Conservation (phyloP, 129 eudicot species). For the Flaveria sonorensis region DNA sequence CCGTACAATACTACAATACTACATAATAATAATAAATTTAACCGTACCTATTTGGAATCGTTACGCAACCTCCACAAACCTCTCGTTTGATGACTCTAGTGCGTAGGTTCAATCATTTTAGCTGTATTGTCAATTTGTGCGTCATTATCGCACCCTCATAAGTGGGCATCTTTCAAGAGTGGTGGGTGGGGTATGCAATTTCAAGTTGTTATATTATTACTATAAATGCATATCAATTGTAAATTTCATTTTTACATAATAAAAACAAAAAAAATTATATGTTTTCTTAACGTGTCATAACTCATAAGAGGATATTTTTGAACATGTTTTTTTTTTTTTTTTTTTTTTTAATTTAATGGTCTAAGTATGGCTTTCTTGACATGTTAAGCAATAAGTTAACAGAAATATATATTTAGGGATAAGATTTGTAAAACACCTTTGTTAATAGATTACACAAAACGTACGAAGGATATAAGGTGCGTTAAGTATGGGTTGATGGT, state of each 20-base stretch:
- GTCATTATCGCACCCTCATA: not conserved
- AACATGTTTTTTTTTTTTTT: too few species aligned
- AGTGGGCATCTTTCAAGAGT: constrained; percentile 1
- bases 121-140: constrained; percentile 4
- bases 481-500: too few species aligned
- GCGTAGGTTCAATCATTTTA: not conserved
- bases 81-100: not conserved
- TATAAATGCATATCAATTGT: not conserved
- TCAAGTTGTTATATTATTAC: not conserved
- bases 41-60: not conserved
- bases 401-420: too few species aligned
- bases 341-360: too few species aligned
- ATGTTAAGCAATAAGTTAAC: not conserved
- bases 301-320: too few species aligned
- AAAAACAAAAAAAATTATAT: too few species aligned
- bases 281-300: too few species aligned
- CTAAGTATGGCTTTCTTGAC: not conserved
- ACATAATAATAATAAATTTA: not conserved
- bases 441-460: too few species aligned
- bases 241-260: too few species aligned
- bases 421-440: too few species aligned
- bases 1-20: not conserved
- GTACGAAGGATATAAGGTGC: too few species aligned
- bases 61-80: not conserved
- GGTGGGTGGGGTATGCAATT: constrained; percentile 2